Percentiles rank a stretch among this genome's conserved stretches.
phyloP scores from a whole-genome alignment of 2,329 filamentous ascomycete species.

The Tetracladium maxilliforme region DNA sequence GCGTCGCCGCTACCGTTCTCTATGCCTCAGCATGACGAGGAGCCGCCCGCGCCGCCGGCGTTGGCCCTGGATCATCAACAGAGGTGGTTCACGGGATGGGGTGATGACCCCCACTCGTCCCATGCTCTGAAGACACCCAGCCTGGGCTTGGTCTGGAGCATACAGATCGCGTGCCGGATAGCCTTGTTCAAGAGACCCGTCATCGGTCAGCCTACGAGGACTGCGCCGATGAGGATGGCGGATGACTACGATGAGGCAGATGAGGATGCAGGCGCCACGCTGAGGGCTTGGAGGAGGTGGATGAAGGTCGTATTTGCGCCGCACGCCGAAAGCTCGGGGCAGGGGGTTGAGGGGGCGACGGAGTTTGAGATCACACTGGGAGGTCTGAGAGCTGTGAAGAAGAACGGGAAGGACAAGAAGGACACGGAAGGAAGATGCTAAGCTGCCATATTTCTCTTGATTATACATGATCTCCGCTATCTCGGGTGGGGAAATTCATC shows the following conservation, averaged over 20 bases:
- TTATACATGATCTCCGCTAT: too few species aligned
- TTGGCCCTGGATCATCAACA: slow-evolving; percentile 78
- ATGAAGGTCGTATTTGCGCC: slow-evolving; percentile 85
- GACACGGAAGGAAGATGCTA: too few species aligned
- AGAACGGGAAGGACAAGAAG: too few species aligned
- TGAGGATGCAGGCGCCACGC: slow-evolving; percentile 23
- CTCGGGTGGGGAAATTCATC: slow-evolving; percentile 64
- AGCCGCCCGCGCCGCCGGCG: neutral
- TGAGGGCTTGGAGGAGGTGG: slow-evolving; percentile 54
- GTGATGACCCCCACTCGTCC: slow-evolving; percentile 42
- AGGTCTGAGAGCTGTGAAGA: slow-evolving; percentile 29
- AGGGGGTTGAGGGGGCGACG: slow-evolving; percentile 33
- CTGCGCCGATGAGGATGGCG: slow-evolving; percentile 14
- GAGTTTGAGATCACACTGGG: slow-evolving; percentile 65
- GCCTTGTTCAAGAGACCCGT: slow-evolving; percentile 60
- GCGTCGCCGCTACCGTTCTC: too few species aligned
- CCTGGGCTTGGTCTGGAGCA: slow-evolving; percentile 79
- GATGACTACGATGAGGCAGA: slow-evolving; percentile 23
- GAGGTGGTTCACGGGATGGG: slow-evolving; percentile 92
- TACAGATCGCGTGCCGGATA: slow-evolving; percentile 72
- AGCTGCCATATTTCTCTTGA: too few species aligned
- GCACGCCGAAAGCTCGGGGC: slow-evolving; percentile 44
- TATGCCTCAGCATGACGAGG: too few species aligned
- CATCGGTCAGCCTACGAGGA: too few species aligned
- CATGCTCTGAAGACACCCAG: slow-evolving; percentile 64